Evolutionary conservation across 495 filamentous ascomycete species (phyloP), one percentile per base, ranked within the genome.

Genomic region (Neurospora sp.): DNA sequence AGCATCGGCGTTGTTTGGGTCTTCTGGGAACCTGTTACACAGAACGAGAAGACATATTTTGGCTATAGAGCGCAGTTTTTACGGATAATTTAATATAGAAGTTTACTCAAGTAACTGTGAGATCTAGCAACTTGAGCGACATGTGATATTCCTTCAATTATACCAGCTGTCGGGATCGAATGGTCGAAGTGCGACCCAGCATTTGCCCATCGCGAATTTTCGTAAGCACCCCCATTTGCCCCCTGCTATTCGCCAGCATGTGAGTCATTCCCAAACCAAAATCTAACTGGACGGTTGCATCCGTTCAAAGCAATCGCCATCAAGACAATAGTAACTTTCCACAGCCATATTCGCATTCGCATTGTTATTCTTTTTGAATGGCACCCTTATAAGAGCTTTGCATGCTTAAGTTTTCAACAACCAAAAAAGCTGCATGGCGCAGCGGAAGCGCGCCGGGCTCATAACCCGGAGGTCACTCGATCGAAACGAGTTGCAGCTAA

Each of bases 381-480:
- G 27, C 27, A 27, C 27, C 27, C 27, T 27, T 27, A 27, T 27
- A 27, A 27, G 27, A 27, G 27, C 27, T 27, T 27, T 2, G 27
- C 27, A 27, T 27, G 27, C 2, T 27, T 27, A 27, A 27, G 27
- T 27, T 27, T 1, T 27, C 35, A 69, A 72, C 35, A 20, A 31
- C 5, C 2, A 35, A 39, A 41, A 70, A 70, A 73, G 72, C 72
- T 73, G 66, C 72, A 73, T 73, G 72, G 72, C 72, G 72, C 72
- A 73, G 72, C 72, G 72, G 72, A 73, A 73, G 72, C 72, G 72
- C 72, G 72, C 72, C 72, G 72, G 72, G 72, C 72, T 73, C 72
- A 73, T 73, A 73, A 73, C 72, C 72, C 72, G 72, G 72, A 73
- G 72, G 72, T 41, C 72, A 73, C 72, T 70, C 39, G 72, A 73